A percentile compares a stretch with the other conserved stretches of the same genome.
phyloP scores from a whole-genome alignment of 352 stramenopile genomes.

The Nothophytophthora sp. region DNA sequence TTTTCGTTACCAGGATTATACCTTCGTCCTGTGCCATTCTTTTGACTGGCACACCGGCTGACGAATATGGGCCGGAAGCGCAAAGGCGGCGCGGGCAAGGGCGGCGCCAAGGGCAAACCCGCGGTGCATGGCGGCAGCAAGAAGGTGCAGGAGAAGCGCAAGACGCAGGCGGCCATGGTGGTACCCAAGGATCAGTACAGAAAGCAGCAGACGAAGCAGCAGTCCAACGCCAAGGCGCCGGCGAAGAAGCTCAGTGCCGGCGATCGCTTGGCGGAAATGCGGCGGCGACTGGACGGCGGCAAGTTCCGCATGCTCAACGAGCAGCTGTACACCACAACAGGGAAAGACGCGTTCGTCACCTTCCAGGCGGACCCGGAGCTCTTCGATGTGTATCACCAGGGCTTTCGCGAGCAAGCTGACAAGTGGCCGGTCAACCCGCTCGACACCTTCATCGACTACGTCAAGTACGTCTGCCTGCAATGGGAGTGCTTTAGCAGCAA shows the following conservation, averaged over 20 bases:
- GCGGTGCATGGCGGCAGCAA: conserved; percentile 13
- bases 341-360: conserved; percentile 84
- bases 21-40: too few species aligned
- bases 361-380: conserved; percentile 95
- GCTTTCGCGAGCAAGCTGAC: conserved; percentile 97
- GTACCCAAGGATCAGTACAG: conserved; percentile 24
- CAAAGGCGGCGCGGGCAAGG: conserved; percentile 9
- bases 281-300: conserved; percentile 89
- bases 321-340: conserved; percentile 97
- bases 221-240: conserved; percentile 16
- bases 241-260: conserved; percentile 19
- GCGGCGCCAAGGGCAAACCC: conserved; percentile 20
- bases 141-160: conserved; percentile 20
- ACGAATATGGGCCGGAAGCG: conserved; percentile 28
- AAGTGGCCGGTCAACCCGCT: conserved; percentile 98
- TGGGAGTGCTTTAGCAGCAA: not conserved
- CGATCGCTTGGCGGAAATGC: conserved; percentile 75
- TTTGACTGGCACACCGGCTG: too few species aligned
- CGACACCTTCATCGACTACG: conserved; percentile 95
- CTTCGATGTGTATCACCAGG: conserved; percentile 98
- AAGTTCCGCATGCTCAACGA: conserved; percentile 99
- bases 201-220: conserved; percentile 24
- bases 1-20: too few species aligned
- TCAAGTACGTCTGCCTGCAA: conserved; percentile 65
- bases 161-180: conserved; percentile 18